Conservation (phyloP, 2,329 filamentous ascomycete genomes). For the Diaporthe sp. region DNA sequence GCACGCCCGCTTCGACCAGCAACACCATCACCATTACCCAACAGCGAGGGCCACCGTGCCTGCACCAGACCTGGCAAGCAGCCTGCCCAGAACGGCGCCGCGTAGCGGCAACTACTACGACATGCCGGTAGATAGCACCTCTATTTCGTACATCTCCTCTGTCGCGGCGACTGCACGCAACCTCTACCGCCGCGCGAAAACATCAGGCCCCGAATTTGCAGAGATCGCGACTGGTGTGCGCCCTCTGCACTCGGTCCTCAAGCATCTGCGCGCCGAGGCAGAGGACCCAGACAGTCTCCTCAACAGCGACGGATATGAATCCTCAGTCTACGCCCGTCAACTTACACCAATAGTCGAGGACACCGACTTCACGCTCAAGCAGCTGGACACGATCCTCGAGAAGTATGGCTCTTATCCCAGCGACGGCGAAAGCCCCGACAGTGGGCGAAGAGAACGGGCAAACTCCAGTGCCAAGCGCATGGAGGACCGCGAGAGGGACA, state of each 20-base stretch:
- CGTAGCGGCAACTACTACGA: slow-evolving; percentile 32
- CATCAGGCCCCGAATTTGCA: slow-evolving; percentile 62
- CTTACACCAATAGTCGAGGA: slow-evolving; percentile 67
- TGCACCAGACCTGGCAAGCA: slow-evolving; percentile 23
- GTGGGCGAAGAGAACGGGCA: slow-evolving; percentile 45
- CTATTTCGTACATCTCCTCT: slow-evolving; percentile 64
- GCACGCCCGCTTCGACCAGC: not conserved
- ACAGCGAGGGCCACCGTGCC: slow-evolving; percentile 17
- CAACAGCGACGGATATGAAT: slow-evolving; percentile 52
- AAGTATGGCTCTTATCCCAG: slow-evolving; percentile 52
- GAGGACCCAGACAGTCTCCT: slow-evolving; percentile 69
- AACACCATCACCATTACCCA: not conserved
- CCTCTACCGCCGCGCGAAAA: slow-evolving; percentile 67
- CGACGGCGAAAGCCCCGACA: slow-evolving; percentile 41
- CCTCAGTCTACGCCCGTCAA: slow-evolving; percentile 61
- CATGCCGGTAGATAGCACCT: slow-evolving; percentile 49
- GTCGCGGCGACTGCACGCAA: slow-evolving; percentile 68
- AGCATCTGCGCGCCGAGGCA: slow-evolving; percentile 70
- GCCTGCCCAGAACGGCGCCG: slow-evolving; percentile 28
- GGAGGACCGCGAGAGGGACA: slow-evolving; percentile 54
- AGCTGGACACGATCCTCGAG: slow-evolving; percentile 67
- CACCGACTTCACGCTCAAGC: slow-evolving; percentile 66
- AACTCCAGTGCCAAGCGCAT: slow-evolving; percentile 46
- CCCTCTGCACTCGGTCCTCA: slow-evolving; percentile 67
- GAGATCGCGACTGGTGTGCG: slow-evolving; percentile 65